Conservation (phyloP, 2,329 filamentous ascomycete genomes). For the Westerdykella aurantiaca region DNA sequence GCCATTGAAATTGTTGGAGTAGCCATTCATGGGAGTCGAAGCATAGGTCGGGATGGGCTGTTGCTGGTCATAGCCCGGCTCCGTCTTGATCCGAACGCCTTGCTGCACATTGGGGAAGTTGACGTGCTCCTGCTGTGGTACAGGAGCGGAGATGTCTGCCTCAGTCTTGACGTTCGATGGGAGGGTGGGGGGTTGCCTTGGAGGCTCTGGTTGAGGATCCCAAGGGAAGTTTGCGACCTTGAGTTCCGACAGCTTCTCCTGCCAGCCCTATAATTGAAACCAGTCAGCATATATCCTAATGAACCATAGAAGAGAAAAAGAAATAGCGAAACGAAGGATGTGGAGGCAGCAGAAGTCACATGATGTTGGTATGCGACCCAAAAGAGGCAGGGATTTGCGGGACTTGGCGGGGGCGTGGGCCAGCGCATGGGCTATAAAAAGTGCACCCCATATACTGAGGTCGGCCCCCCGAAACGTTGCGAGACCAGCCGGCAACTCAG, state of each 20-base stretch:
- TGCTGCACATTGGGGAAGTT: constrained; percentile 25
- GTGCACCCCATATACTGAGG: constrained; percentile 41
- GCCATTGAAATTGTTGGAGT: constrained; percentile 34
- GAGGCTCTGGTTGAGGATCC: constrained; percentile 66
- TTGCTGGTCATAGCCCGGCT: constrained; percentile 34
- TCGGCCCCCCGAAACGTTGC: constrained; percentile 33
- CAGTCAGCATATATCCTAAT: constrained; percentile 14
- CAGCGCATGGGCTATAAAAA: constrained; percentile 43
- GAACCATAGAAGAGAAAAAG: neutral
- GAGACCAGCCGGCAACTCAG: constrained; percentile 35
- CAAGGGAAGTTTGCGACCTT: constrained; percentile 87
- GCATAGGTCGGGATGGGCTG: neutral
- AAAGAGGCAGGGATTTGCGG: constrained; percentile 27
- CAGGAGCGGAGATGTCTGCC: constrained; percentile 24
- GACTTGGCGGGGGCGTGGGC: constrained; percentile 34
- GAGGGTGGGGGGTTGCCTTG: constrained; percentile 41
- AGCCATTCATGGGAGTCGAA: constrained; percentile 25
- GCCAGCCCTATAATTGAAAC: constrained; percentile 67
- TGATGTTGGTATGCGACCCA: constrained; percentile 27
- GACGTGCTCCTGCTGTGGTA: constrained; percentile 23
- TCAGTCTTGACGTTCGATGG: constrained; percentile 39
- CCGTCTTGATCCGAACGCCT: constrained; percentile 46
- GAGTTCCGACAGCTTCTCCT: constrained; percentile 78
- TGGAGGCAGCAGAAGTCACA: constrained; percentile 20
- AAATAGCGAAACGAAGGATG: neutral